Evolutionary conservation across 2,329 filamentous ascomycete genomes (phyloP), one percentile per base, ranked within the genome.

Genomic region (Colletotrichum navitas): DNA sequence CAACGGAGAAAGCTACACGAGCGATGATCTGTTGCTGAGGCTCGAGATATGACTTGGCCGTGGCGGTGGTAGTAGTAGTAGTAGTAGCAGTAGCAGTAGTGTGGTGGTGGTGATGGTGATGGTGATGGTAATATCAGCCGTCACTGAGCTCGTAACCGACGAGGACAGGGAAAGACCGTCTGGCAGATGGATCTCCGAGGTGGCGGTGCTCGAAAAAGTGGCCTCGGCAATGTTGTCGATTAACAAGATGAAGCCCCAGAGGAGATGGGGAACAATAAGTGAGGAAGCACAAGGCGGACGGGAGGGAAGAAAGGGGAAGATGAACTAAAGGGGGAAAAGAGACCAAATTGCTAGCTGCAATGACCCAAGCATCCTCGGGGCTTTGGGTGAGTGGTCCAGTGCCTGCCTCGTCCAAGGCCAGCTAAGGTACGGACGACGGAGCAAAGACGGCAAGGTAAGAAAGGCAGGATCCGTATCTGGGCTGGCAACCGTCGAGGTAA

Each of bases 321-420:
- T 47, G 64, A 34, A 63, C 21, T 45, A 54, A 36, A 43, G 26
- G n/a, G 2, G 16, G 51, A 41, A 68, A 26, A 51, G 52, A 71
- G 59, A 68, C 39, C 65, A 49, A 68, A 68, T 68, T 68, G 65
- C 56, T 59, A 52, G 64, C 58, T 71, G 68, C 58, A 68, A 59
- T 68, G 65, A 71, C 63, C 65, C 68, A 71, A 71, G 65, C 59
- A 68, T 63, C 59, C 59, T 43, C 63, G 68, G 68, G 67, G 65
- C 59, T 59, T 71, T 71, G 65, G 58, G 68, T 55, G 54, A 10
- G 45, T 24, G 45, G 45, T 47, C 43, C 18, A 67, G 63, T 59
- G 32, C 36, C 52, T 59, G 34, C 52, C 66, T 63, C 64, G 58
- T 56, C 56, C 61, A 58, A 55, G 56, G 47, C 65, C 24, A 66